Percentiles rank a stretch among this genome's conserved stretches.
Evolutionary conservation across 768 basidiomycete species (phyloP).

Genomic region (Rhodocollybia butyracea): DNA sequence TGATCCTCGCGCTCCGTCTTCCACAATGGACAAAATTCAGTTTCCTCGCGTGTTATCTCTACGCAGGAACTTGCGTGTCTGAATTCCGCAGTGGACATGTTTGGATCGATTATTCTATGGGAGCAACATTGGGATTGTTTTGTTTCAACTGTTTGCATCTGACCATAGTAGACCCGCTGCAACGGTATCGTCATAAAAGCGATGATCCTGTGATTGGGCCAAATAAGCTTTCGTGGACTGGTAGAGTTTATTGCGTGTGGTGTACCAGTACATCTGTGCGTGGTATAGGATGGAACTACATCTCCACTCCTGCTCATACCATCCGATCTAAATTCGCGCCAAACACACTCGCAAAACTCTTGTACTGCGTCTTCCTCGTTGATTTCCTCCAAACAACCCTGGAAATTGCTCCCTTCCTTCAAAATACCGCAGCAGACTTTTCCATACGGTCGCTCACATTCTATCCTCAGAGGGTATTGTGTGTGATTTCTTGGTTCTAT

Average conservation of each 20-base stretch:
- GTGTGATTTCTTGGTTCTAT: not conserved
- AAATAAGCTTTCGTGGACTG: not conserved
- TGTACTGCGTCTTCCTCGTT: not conserved
- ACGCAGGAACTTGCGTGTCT: too few relatives aligned
- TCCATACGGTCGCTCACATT: not conserved
- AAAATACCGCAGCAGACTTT: not conserved
- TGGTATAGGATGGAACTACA: not conserved
- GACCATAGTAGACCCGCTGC: not conserved
- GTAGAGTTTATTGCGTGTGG: not conserved
- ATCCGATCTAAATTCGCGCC: not conserved
- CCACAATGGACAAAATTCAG: not conserved
- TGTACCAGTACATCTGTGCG: not conserved
- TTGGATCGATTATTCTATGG: constrained; percentile 2
- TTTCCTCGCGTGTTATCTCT: not conserved
- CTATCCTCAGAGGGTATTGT: not conserved
- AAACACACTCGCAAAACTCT: not conserved
- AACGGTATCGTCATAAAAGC: not conserved
- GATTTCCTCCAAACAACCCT: not conserved
- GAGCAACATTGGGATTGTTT: not conserved
- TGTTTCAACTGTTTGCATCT: not conserved
- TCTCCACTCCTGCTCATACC: not conserved
- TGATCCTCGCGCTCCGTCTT: not conserved
- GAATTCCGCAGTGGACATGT: not conserved
- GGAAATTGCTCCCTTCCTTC: not conserved
- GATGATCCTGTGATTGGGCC: not conserved